Evolutionary conservation across 2,329 filamentous ascomycete genomes (phyloP), one percentile per base, ranked within the genome.

Genomic region (Keithomyces neogunnii): DNA sequence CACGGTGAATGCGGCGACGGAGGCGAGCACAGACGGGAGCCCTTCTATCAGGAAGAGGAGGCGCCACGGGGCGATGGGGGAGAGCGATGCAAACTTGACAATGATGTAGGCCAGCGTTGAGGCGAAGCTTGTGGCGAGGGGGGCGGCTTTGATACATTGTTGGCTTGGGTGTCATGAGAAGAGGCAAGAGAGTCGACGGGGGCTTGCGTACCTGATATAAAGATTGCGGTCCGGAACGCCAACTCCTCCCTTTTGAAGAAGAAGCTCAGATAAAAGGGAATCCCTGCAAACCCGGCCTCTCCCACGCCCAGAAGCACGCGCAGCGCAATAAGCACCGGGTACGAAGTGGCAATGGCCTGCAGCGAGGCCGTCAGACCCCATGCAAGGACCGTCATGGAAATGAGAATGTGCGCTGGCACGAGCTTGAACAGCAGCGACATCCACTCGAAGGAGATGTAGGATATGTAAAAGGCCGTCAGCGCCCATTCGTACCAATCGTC

Each of bases 1-100:
- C 62, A 85, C 73, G 49, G 75, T 73, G 84, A 84, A 95, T 10
- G 88, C 86, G 56, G 85, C 75, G 0, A 86, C 81, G 5, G 88
- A 84, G 10, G 88, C 80, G 7, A 95, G 55, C 43, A 95, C 78
- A 30, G 86, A 89, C 1, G 90, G 90, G 54, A 95, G 92, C 1
- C 89, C 90, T 66, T 95, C 90, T 10, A 92, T 59, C 6, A 95
- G 75, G 62, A 95, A 95, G 31, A 95, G 74, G 2, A 91, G 76
- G n/a, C 90, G 80, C 90, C 90, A 95, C 3, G 87, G 82, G 0
- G 88, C 86, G 47, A 95, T 84, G 13, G 86, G 86, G 1, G 79
- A 73, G 54, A 75, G 62, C 46, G 80, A 70, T 48, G 82, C 88
- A 11, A 89, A 60, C 59, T 81, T 82, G 48, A 90, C 78, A 55